Evolutionary conservation across 306 rosid species (phyloP), one percentile per base, ranked within the genome.

Genomic region (Bauhinia variegata): DNA sequence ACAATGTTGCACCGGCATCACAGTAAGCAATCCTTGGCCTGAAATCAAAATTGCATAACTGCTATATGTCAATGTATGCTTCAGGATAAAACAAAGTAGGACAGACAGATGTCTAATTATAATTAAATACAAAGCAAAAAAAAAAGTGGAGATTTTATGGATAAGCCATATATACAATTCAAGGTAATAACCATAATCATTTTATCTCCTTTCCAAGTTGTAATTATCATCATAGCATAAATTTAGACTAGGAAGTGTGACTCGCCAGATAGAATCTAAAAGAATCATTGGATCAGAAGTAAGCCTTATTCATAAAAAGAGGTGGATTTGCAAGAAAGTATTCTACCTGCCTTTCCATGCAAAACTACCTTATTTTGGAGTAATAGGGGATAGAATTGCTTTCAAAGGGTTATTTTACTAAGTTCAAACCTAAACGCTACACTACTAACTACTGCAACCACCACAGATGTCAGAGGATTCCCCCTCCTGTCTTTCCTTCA

Each of bases 1-100:
- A 33, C 60, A 74, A 66, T 11, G 87, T 71, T 2, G 76, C 75
- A 50, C 96, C 96, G 30, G 88, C 91, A 79, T 93, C 99, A 56
- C 87, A 88, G 55, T 83, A 77, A 41, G 90, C 91, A 38, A 88
- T 56, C 8, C 73, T 80, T 73, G 77, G 11, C 91, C 92, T 79
- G 80, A 81, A 87, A 80, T 79, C 75, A 38, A 79, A 50, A 85
- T 72, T 57, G 63, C 67, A 75, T 11, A 65, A 67, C 44, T 57
- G 68, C 12, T 75, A 43, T 39, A 54, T 38, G 74, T 78, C 60
- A 84, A 57, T 72, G 39, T 14, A 54, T 17, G 34, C 13, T 46
- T 54, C 57, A 31, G 57, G 65, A 7, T 71, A 53, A 71, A 63
- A 58, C 65, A 68, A 73, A 68, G 37, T 52, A 47, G 38, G 16